Base-by-base conservation (phyloP, 768 basidiomycete genomes). In the Heimioporus sp. region DNA sequence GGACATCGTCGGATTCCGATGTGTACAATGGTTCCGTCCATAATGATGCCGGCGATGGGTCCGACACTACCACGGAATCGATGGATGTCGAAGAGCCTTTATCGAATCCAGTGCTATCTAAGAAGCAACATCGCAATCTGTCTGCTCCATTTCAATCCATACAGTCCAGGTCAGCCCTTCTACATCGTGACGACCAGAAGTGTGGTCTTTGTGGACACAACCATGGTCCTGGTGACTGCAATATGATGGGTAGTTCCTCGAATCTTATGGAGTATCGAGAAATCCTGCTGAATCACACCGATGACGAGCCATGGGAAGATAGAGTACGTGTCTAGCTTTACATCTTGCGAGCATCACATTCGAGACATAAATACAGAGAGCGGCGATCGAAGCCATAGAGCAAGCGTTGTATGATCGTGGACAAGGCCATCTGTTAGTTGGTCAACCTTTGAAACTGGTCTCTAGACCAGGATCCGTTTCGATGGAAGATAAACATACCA, bases 381-480 rank as follows among this genome's bases (percentile, higher is more conserved):
- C 77, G 40, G 90, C 90, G 12, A 79, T 92, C 45, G 67, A 70
- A 24, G 81, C 81, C 7, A 90, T 92, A 54, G 90, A 92, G 51
- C 74, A 82, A 52, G 76, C 81, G 3, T 72, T 92, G 13, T 61
- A 75, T 52, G 56, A 69, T 46, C 80, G 86, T 15, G 85, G 86
- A 3, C 75, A 83, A 38, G 64, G 79, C 2, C 63, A 76, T 44
- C 67, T 89, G 19, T 77, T 90, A 49, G 72, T 69, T 35, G 83
- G 81, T 2, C 87, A 90, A 63, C 86, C 87, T 38, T 73, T 87
- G 5, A 75, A 78, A 55, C 77, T 81, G 11, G 67, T 86, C 13
- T 73, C 72, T 40, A 69, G 62, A 43, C 60, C 67, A n/a, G 57
- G 30, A 20, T 44, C 52, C 13, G 35, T 47, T 37, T 49, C 52